A percentile compares a stretch with the other conserved stretches of the same genome.
Evolutionary conservation across 805 yeast species (phyloP).

Genomic region (Zygosaccharomyces bailii): DNA sequence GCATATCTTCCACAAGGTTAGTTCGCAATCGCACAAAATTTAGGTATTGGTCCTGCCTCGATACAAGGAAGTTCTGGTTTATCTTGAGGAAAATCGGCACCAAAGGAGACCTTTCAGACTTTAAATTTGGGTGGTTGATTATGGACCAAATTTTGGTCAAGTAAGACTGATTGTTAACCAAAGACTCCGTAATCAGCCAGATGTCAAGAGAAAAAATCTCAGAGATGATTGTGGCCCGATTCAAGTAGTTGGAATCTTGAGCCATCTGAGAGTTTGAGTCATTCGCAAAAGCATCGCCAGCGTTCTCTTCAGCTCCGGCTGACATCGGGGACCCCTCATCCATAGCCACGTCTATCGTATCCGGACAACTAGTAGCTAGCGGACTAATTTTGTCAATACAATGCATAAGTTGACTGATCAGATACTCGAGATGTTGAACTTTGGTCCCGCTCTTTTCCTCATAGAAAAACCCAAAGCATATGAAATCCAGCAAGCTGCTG

Average conservation of each 20-base stretch:
- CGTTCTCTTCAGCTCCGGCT: slow-evolving; percentile 17
- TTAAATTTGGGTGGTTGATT: slow-evolving; percentile 51
- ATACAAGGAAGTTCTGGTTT: slow-evolving; percentile 80
- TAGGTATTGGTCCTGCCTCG: slow-evolving; percentile 48
- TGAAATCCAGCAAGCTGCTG: slow-evolving; percentile 44
- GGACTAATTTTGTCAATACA: slow-evolving; percentile 26
- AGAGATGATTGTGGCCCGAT: slow-evolving; percentile 42
- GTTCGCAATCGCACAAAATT: slow-evolving; percentile 44
- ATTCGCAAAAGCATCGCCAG: slow-evolving; percentile 16
- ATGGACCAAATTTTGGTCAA: slow-evolving; percentile 75
- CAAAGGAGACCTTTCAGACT: slow-evolving; percentile 66
- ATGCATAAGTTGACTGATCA: slow-evolving; percentile 29
- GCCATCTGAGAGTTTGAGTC: slow-evolving; percentile 2
- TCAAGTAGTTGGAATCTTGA: slow-evolving; percentile 16
- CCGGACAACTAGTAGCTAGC: slow-evolving; percentile 1
- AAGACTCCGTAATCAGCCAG: slow-evolving; percentile 86
- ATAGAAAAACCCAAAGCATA: slow-evolving; percentile 45
- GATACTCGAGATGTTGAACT: slow-evolving; percentile 31
- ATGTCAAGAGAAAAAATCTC: slow-evolving; percentile 86
- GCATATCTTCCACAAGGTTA: slow-evolving; percentile 60
- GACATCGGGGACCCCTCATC: slow-evolving; percentile 3
- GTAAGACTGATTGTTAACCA: slow-evolving; percentile 66
- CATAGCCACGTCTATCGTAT: slow-evolving; percentile 1
- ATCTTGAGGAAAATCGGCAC: slow-evolving; percentile 84
- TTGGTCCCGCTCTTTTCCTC: slow-evolving; percentile 17